Base-by-base conservation (phyloP, 139 green algal genomes). In the Micractinium sp. region DNA sequence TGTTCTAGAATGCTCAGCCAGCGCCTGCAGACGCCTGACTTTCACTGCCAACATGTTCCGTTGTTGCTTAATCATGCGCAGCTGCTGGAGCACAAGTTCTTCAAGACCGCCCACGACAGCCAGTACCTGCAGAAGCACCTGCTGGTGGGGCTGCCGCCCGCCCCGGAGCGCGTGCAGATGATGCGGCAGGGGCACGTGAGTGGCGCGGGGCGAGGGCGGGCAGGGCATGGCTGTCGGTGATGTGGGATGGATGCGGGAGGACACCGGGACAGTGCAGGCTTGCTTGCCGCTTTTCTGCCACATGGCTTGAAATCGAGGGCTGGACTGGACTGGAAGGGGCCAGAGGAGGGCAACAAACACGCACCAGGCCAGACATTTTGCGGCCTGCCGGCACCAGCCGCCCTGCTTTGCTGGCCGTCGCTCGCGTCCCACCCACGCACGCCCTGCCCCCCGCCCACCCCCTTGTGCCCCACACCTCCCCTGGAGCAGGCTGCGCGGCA, bases 11-110 rank as follows among this genome's bases (percentile, higher is more conserved):
- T 3, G 94, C 94, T 1, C 77, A 76, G 90, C 19, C 92, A 96
- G 80, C 98, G 96, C 94, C 84, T 99, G 78, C 87, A 93, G 29
- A 94, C n/a, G n/a, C n/a, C n/a, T n/a, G n/a, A n/a, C n/a, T n/a
- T n/a, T n/a, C n/a, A n/a, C n/a, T n/a, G n/a, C n/a, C n/a, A n/a
- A n/a, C n/a, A n/a, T n/a, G n/a, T n/a, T 15, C 29, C 79, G 13
- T 18, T 13, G 39, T 18, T 23, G 23, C 25, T 41, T 25, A 5
- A 31, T 4, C 5, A 1, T 1, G 20, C 25, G 61, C 96, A 99
- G 88, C 95, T 99, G 85, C 93, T 99, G 80, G 96, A 99, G 86
- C 96, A 99, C 93, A 97, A 96, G 92, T 99, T 99, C 90, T 99
- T 99, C 94, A 99, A 99, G 92, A 94, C 91, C 12, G 94, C 94